Base-by-base conservation (phyloP, 1,284 basidiomycete genomes). In the Microbotryum lychnidis-dioicae region DNA sequence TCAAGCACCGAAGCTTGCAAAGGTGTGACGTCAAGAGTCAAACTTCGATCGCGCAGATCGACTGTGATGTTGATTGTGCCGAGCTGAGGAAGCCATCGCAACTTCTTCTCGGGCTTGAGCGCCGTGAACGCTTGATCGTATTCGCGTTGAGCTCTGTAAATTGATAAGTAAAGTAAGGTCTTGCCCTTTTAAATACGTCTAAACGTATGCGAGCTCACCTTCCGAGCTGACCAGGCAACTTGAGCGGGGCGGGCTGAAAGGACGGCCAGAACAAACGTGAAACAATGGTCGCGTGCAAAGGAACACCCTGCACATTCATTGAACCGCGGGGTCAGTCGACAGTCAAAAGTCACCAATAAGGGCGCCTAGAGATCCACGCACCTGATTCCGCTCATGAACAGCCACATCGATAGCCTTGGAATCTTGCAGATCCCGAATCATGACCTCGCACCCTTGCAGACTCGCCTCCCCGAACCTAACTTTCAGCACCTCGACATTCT, bases 401-500 rank as follows among this genome's bases (percentile, higher is more conserved):
- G 87, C 86, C 31, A 83, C 82, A 73, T 97, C 87, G 56, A 86
- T 88, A 47, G 90, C 82, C 70, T 86, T 87, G 48, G 92, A 94
- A 73, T 96, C 91, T 7, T 89, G 86, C 83, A 97, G 87, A 75
- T 97, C 92, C 72, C 86, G 87, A 72, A 97, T 77, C 92, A 97
- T 97, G 62, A 97, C 91, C 73, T 97, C 92, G 78, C 91, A 94
- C 1, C 91, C 87, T 73, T 92, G 89, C 63, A 97, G 75, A 0
- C 89, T 85, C 1, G 84, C 81, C 72, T 97, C 92, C 23, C 92
- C 92, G 70, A 97, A 97, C 5, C 92, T 85, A 57, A 91, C 82
- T 78, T 96, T 97, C 63, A 97, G 77, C 56, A 93, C 87, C 75
- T 96, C 91, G 61, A 96, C 85, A 69, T 89, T 94, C 31, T 87